Evolutionary conservation across 306 rosid species (phyloP).

Genomic region (Elaeagnus macrophylla): DNA sequence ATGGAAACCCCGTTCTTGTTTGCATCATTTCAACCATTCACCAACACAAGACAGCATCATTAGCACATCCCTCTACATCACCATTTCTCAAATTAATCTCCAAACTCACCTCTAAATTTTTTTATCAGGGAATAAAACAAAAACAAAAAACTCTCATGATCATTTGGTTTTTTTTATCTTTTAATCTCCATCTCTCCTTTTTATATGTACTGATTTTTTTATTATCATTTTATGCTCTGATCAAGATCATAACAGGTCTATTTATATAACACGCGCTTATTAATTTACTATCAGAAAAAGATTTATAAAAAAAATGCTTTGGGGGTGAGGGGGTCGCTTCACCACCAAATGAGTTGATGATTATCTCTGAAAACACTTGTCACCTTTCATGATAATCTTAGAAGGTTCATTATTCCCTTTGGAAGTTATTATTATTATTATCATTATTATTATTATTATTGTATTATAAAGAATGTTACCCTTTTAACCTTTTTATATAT

Average conservation of each 20-base stretch:
- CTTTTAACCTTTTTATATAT: constrained; percentile 23
- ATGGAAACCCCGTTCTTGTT: constrained; percentile 56
- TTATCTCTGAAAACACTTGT: constrained; percentile 64
- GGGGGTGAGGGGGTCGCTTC: constrained; percentile 40
- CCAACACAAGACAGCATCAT: constrained; percentile 89
- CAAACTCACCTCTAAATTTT: constrained; percentile 28
- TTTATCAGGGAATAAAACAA: constrained; percentile 43
- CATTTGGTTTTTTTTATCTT: constrained; percentile 31
- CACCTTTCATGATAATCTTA: constrained; percentile 41
- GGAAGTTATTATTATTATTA: not conserved
- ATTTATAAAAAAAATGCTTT: not conserved
- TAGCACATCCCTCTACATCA: constrained; percentile 40
- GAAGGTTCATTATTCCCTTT: constrained; percentile 24
- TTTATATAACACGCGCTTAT: constrained; percentile 64
- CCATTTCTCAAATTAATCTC: constrained; percentile 46
- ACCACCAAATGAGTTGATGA: constrained; percentile 79
- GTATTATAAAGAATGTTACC: constrained; percentile 1
- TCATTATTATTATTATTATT: not conserved
- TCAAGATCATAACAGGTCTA: not conserved
- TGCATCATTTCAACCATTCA: constrained; percentile 72
- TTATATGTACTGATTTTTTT: constrained; percentile 11
- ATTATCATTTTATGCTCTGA: too few relatives aligned
- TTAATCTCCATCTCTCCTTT: constrained; percentile 14
- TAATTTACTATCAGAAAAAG: constrained; percentile 11
- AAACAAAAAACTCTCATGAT: constrained; percentile 41